Evolutionary conservation across 805 yeast species (phyloP).

Genomic region (Gaillardinia entomophila): DNA sequence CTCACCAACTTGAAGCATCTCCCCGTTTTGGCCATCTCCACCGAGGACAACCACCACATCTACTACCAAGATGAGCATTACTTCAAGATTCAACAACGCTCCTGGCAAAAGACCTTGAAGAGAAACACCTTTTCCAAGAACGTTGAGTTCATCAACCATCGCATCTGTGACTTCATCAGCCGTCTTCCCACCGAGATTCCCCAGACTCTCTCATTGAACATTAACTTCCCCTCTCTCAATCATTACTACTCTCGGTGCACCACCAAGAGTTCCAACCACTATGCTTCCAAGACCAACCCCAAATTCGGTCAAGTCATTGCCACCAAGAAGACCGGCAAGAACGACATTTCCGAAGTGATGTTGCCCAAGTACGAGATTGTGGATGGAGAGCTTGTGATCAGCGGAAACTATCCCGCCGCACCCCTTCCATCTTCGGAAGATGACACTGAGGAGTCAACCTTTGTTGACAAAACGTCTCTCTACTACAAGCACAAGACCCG

Average conservation of each 20-base stretch:
- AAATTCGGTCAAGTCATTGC: neutral
- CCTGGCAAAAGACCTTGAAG: constrained; percentile 6
- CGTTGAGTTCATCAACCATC: constrained; percentile 18
- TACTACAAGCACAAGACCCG: neutral
- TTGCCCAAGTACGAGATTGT: neutral
- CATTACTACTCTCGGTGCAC: constrained; percentile 15
- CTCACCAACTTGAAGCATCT: constrained; percentile 10
- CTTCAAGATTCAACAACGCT: constrained; percentile 12
- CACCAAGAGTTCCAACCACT: constrained; percentile 3
- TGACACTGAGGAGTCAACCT: neutral
- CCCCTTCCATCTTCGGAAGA: neutral
- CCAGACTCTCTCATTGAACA: constrained; percentile 9
- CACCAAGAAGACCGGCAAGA: neutral
- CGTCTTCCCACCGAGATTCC: constrained; percentile 5
- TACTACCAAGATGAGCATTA: constrained; percentile 29
- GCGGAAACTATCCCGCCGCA: neutral
- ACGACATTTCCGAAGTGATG: neutral
- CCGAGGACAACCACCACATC: constrained; percentile 20
- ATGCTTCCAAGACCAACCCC: neutral
- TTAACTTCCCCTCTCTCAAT: constrained; percentile 26
- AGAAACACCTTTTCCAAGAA: constrained; percentile 17
- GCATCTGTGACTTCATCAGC: constrained; percentile 14
- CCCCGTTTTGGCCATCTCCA: constrained; percentile 17
- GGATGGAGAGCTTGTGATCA: neutral
- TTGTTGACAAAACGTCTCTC: neutral